phyloP scores from a whole-genome alignment of 306 rosid genomes.

The Casuarina equisetifolia region DNA sequence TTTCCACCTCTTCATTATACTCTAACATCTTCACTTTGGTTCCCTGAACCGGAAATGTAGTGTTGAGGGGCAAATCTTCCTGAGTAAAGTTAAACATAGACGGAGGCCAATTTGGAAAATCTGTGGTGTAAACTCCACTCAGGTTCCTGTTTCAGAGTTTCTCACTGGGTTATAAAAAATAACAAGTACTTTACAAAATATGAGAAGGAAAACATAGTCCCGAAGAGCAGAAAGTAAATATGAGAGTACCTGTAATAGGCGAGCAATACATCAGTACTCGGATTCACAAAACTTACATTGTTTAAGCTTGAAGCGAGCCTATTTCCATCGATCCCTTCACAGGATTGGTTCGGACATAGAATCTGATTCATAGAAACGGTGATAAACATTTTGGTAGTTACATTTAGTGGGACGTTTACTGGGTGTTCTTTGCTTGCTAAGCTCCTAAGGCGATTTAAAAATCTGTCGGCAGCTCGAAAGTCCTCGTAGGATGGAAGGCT shows the following conservation, averaged over 20 bases:
- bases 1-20: constrained; percentile 26
- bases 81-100: constrained; percentile 11
- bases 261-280: constrained; percentile 15
- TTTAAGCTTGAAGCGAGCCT: constrained; percentile 18
- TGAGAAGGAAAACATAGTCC: background rate
- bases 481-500: constrained; percentile 8
- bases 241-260: constrained; percentile 27
- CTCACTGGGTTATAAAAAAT: background rate
- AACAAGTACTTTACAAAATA: background rate
- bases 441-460: background rate
- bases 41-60: background rate
- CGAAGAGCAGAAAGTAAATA: background rate
- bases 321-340: background rate
- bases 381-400: constrained; percentile 11
- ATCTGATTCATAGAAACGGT: constrained; percentile 15
- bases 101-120: constrained; percentile 25
- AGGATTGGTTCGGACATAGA: constrained; percentile 10
- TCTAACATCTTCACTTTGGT: constrained; percentile 23
- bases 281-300: constrained; percentile 27
- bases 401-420: constrained; percentile 13
- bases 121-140: constrained; percentile 8
- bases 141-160: constrained; percentile 3
- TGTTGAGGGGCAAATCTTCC: constrained; percentile 10
- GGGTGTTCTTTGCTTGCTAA: constrained; percentile 27
- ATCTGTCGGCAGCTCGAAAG: constrained; percentile 6